Conservation (phyloP, 179 eudicot species). For the Sideroxylon spinosum region DNA sequence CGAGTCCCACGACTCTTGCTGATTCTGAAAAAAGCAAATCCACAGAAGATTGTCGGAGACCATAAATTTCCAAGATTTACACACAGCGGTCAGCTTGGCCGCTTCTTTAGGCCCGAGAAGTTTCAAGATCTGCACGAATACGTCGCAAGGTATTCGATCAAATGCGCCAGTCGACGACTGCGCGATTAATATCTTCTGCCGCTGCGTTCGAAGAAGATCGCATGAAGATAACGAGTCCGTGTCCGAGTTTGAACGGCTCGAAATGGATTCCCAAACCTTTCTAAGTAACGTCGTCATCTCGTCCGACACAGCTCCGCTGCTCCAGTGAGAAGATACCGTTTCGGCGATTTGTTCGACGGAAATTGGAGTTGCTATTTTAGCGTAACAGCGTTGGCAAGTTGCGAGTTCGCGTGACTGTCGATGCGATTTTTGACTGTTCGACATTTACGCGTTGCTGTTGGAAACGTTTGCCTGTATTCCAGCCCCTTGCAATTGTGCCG, state of each 20-base stretch:
- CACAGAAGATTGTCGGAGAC: conserved; percentile 63
- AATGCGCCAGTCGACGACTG: conserved; percentile 50
- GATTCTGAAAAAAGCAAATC: conserved; percentile 56
- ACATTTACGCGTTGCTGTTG: no score
- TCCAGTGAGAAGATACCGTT: no score
- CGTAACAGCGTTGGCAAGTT: no score
- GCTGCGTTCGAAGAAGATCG: neutral
- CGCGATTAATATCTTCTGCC: neutral
- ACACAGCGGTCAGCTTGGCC: conserved; percentile 50
- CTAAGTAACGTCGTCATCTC: conserved; percentile 27
- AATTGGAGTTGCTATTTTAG: no score
- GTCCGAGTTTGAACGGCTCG: conserved; percentile 7
- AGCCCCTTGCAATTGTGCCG: no score
- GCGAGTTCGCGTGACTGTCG: no score
- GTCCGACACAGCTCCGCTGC: no score
- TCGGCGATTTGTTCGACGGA: neutral
- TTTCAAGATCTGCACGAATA: conserved; percentile 45
- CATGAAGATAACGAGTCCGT: neutral
- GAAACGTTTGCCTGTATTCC: no score
- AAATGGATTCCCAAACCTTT: conserved; percentile 30
- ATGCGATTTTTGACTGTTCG: no score
- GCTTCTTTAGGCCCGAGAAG: conserved; percentile 54
- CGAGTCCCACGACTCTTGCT: conserved; percentile 48
- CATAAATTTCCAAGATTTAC: conserved; percentile 52
- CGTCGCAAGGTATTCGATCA: conserved; percentile 59